phyloP scores from a whole-genome alignment of 2,329 filamentous ascomycete species.

The Aspergillus jensenii region DNA sequence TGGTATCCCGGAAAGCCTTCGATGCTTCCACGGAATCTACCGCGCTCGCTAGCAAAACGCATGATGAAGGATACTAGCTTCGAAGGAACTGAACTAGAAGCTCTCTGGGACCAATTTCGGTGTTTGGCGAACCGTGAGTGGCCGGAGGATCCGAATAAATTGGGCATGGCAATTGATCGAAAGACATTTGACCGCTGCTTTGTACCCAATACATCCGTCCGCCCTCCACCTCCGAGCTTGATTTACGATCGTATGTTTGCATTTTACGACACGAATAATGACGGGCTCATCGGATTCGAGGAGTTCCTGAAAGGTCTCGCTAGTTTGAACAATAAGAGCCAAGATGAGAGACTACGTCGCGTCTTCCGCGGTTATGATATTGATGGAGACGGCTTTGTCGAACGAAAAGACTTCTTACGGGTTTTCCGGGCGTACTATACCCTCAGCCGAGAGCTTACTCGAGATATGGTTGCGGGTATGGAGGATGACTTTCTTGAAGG shows the following conservation, averaged over 20 bases:
- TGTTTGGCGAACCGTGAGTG: slow-evolving; percentile 87
- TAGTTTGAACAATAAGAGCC: slow-evolving; percentile 57
- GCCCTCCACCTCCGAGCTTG: slow-evolving; percentile 77
- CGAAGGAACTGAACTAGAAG: slow-evolving; percentile 84
- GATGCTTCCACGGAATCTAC: slow-evolving; percentile 66
- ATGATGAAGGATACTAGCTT: slow-evolving; percentile 72
- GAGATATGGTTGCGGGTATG: slow-evolving; percentile 74
- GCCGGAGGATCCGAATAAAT: slow-evolving; percentile 73
- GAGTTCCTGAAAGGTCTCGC: slow-evolving; percentile 87
- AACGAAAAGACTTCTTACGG: slow-evolving; percentile 81
- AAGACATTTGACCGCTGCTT: slow-evolving; percentile 91
- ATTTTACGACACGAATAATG: slow-evolving; percentile 89
- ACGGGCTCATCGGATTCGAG: slow-evolving; percentile 85
- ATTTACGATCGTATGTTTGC: slow-evolving; percentile 96
- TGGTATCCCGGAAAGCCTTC: slow-evolving; percentile 89
- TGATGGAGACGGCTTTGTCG: slow-evolving; percentile 81
- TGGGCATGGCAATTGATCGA: slow-evolving; percentile 83
- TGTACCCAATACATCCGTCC: slow-evolving; percentile 77
- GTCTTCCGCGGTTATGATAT: slow-evolving; percentile 91
- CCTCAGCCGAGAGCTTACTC: slow-evolving; percentile 84
- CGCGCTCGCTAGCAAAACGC: slow-evolving; percentile 64
- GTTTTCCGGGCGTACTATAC: slow-evolving; percentile 93
- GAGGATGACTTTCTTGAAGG: slow-evolving; percentile 76
- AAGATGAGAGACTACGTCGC: slow-evolving; percentile 66
- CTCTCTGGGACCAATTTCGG: slow-evolving; percentile 94